A percentile compares a stretch with the other conserved stretches of the same genome.
These are phyloP conservation scores for Sphaerulina vaccinii DNA, from an alignment of 2,329 filamentous ascomycete species.

Conservation along the genomic window DNA sequence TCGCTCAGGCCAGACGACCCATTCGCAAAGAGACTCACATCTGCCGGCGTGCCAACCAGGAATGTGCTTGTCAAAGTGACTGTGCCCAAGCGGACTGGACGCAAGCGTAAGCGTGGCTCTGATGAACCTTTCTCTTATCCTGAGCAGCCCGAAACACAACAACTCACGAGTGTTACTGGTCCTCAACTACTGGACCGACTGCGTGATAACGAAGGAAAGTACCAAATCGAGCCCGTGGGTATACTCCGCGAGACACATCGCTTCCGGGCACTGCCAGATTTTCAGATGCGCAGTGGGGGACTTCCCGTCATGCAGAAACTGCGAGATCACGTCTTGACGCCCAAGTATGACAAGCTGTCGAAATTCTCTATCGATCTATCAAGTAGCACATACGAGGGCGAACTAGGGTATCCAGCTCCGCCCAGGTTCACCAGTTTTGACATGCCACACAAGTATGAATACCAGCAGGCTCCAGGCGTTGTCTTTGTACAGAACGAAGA, in stretches of 20 bases:
- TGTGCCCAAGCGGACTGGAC: slow-evolving; percentile 80
- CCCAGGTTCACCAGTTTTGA: slow-evolving; percentile 32
- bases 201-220: slow-evolving; percentile 31
- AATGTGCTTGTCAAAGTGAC: slow-evolving; percentile 85
- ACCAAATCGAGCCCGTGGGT: slow-evolving; percentile 42
- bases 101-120: slow-evolving; percentile 79
- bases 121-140: slow-evolving; percentile 51
- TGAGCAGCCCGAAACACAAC: slow-evolving; percentile 4
- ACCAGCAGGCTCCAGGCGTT: slow-evolving; percentile 81
- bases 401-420: slow-evolving; percentile 45
- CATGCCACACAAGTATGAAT: slow-evolving; percentile 59
- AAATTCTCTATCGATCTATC: slow-evolving; percentile 64
- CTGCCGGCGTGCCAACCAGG: slow-evolving; percentile 71
- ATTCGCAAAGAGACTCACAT: slow-evolving; percentile 73
- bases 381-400: slow-evolving; percentile 61
- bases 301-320: slow-evolving; percentile 67
- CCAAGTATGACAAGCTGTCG: slow-evolving; percentile 60
- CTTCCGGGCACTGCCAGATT: slow-evolving; percentile 83
- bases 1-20: slow-evolving; percentile 78
- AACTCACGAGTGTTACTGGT: slow-evolving; percentile 26
- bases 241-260: slow-evolving; percentile 77
- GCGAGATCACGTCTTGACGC: slow-evolving; percentile 67
- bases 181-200: slow-evolving; percentile 34
- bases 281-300: slow-evolving; percentile 54
- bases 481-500: slow-evolving; percentile 58